Evolutionary conservation across 768 basidiomycete species (phyloP), one percentile per base, ranked within the genome.

Genomic region (Pulveroboletus ravenelii): DNA sequence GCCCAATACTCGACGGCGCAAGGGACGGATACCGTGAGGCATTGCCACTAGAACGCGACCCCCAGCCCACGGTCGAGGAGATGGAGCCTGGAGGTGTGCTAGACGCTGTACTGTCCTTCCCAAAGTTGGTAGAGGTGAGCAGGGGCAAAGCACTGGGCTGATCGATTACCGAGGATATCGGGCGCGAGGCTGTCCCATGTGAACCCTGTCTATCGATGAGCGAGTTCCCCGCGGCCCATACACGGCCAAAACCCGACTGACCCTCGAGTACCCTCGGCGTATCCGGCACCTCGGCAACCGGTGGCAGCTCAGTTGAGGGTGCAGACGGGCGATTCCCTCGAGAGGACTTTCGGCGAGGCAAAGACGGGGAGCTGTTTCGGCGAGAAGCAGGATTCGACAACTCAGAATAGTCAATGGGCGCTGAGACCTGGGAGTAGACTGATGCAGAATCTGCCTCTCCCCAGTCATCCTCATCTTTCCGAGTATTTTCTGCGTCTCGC

Each of bases 21-120:
- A 69, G 51, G 2, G 65, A 67, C 4, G 65, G 65, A 42, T 67
- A 67, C 8, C 67, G 65, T 5, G 65, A 66, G 2, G 50, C 7
- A 31, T 41, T 39, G 1, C 61, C 53, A 2, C 55, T 62, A 6
- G 60, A 60, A 10, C 34, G 9, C 23, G 62, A 56, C 10, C 49
- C 54, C 48, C 36, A 51, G 10, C 49, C 56, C 14, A 30, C 18
- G 7, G 34, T 47, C 35, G 66, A 62, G 31, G 48, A 56, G 2
- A 52, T 27, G 10, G 64, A 68, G 8, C 51, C 48, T 10, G 46
- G 8, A 10, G 52, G n/a, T 1, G 62, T 53, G 15, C 38, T 37
- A 38, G 62, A 51, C 32, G 50, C n/a, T n/a, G 56, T 43, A 7
- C 47, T 53, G 0, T 31, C 38, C 32, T 58, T 67, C n/a, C 65